Base-by-base conservation (phyloP, 1,284 basidiomycete genomes). In the Apiotrichum sp. region DNA sequence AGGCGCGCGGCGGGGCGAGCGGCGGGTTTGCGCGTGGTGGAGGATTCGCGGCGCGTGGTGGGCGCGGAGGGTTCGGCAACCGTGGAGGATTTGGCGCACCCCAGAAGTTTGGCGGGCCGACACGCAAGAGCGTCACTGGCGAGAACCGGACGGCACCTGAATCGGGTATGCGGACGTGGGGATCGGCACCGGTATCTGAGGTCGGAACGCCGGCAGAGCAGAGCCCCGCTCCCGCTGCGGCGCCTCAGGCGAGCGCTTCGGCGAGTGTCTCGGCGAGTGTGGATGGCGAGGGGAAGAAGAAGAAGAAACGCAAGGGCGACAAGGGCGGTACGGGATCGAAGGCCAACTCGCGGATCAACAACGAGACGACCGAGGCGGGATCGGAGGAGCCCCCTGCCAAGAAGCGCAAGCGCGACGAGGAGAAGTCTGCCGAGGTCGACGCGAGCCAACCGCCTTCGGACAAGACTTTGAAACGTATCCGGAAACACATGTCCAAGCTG, bases 261-360 rank as follows among this genome's bases (percentile, higher is more conserved):
- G 47, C 47, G 2, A 53, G 52, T 8, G 36, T 33, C 1, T 51
- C 44, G 0, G 41, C 41, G 2, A 8, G 44, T 32, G 36, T 44
- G 10, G 22, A 10, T 10, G 36, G 34, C 6, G 50, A 42, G 10
- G 48, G 48, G 4, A 40, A 42, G 2, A 48, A 43, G 40, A 64
- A 68, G 53, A 64, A 65, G 64, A 67, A 67, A 63, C 70, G 66
- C 51, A 74, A 72, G 63, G 70, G 72, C 16, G 75, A 77, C 58
- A 77, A 77, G 59, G 73, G 73, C 29, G 75, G 75, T 2, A 73
- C 71, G 2, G 75, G 75, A 2, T 45, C 64, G 5, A 70, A 71
- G 51, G 75, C 75, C 29, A 75, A 75, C 57, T 70, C 72, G 14
- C 47, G 52, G 70, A 67, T 55, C 76, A 65, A 73, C 77, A 36